Evolutionary conservation across 2,329 filamentous ascomycete genomes (phyloP), one percentile per base, ranked within the genome.

Genomic region (Ceratocystiopsis minuta): DNA sequence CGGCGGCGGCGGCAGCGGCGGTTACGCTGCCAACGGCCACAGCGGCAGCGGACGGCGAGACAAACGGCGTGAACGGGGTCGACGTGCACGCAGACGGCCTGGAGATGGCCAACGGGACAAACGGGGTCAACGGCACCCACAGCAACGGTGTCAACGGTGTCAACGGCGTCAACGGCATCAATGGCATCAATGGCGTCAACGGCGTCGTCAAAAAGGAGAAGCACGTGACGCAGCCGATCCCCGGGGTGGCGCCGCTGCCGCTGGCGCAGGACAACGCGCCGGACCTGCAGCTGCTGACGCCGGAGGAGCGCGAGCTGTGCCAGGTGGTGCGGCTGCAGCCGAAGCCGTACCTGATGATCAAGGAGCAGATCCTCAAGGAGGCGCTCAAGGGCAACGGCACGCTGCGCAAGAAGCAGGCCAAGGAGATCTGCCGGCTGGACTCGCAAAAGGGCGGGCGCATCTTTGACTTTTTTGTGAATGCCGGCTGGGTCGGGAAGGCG

Each of bases 291-390:
- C 72, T 98, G 0, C 65, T 98, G 36, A 84, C 81, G 1, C 70
- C 77, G 1, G 85, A 92, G 49, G 90, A 98, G 58, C 66, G 75
- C 5, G 84, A 93, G 53, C 64, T 98, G 0, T 98, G 90, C 62
- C 82, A 83, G 51, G 70, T 80, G 35, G 70, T 93, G 14, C 75
- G 86, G 36, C 63, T 98, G 41, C 81, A 90, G 58, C 90, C 90
- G 1, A 98, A 98, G 63, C 84, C 90, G 1, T 98, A 95, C 57
- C 61, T 95, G 6, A 85, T 85, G 54, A 85, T 96, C 60, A 98
- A 98, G 60, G 86, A 95, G 57, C 78, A 82, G 46, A 67, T 96
- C n/a, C 61, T 96, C 41, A 83, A 84, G 52, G 88, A 96, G 56
- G 84, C 88, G 0, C 73, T 94, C 57, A 90, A 88, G 61, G 78